Evolutionary conservation across 495 filamentous ascomycete genomes (phyloP).

Genomic region (Xylaria nigripes): DNA sequence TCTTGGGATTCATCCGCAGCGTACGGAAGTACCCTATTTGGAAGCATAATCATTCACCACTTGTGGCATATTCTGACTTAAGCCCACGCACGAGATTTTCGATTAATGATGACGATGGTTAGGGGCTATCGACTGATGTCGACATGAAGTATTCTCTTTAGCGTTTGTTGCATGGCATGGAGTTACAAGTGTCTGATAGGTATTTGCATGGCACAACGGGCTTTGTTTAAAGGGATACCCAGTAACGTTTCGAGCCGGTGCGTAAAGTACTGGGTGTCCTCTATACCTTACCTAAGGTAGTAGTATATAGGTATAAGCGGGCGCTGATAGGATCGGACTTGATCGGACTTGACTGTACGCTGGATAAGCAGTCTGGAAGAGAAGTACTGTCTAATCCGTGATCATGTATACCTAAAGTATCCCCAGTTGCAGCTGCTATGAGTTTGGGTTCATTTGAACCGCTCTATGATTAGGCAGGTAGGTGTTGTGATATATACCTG

Average conservation of each 20-base stretch:
- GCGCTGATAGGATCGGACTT: neutral
- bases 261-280: neutral
- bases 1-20: constrained; percentile 9
- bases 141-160: neutral
- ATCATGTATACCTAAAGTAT: neutral
- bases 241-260: neutral
- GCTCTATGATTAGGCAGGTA: no score
- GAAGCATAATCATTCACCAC: constrained; percentile 21
- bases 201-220: constrained; percentile 1
- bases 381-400: neutral
- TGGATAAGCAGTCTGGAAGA: neutral
- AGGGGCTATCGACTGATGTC: no score
- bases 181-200: neutral
- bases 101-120: neutral
- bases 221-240: constrained; percentile 6
- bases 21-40: constrained; percentile 21
- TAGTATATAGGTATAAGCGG: constrained; percentile 2
- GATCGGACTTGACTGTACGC: neutral
- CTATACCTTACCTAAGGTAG: neutral
- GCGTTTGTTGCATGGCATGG: constrained; percentile 9
- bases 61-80: constrained; percentile 18
- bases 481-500: no score
- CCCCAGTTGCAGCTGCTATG: no score
- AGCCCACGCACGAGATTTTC: neutral
- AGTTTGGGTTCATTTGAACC: no score